Conservation (phyloP, 202 grass and related monocot genomes). For the Musa balbisiana region DNA sequence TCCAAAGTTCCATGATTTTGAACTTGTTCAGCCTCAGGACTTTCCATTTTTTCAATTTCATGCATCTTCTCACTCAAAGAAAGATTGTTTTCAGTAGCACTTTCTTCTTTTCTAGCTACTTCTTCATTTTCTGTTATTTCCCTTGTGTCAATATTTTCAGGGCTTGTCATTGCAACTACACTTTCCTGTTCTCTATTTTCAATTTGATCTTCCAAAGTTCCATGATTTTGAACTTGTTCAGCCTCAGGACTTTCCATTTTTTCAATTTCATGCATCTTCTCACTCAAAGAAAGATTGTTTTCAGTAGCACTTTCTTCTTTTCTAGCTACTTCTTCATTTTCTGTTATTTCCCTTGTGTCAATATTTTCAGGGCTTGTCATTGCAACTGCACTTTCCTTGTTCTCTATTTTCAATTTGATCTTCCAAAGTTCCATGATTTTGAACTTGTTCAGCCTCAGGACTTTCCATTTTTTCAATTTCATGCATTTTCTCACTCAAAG, state of each 20-base stretch:
- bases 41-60: neutral
- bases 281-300: neutral
- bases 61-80: neutral
- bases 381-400: neutral
- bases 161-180: neutral
- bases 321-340: too few relatives aligned
- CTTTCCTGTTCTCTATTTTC: neutral
- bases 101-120: neutral
- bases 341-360: neutral
- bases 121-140: neutral
- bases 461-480: neutral
- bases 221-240: neutral
- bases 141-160: neutral
- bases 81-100: neutral
- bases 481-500: neutral
- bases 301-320: neutral
- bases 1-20: neutral
- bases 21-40: neutral
- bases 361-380: neutral
- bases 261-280: neutral
- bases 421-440: neutral
- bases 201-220: neutral
- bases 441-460: neutral
- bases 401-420: neutral
- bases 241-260: neutral